Percentiles rank a stretch among this genome's conserved stretches.
phyloP scores from a whole-genome alignment of 1,139 yeast species.

The Meyerozyma guilliermondii region DNA sequence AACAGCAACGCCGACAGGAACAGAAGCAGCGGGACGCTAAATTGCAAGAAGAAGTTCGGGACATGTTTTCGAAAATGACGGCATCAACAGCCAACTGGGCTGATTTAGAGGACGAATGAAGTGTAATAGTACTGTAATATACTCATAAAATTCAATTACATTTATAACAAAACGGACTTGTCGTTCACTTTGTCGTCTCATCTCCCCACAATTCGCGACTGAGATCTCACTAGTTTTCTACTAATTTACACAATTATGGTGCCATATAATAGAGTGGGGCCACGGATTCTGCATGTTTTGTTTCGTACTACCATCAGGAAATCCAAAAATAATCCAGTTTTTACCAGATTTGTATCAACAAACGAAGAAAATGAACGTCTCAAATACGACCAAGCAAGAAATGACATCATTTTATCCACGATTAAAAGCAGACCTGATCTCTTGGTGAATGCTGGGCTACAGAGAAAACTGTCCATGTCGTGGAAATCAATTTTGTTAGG shows the following conservation, averaged over 20 bases:
- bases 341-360: neutral
- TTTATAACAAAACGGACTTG: no score
- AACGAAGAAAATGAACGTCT: neutral
- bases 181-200: no score
- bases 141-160: no score
- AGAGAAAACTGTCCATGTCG: slow-evolving; percentile 11
- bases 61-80: slow-evolving; percentile 27
- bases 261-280: no score
- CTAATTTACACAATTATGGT: no score
- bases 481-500: slow-evolving; percentile 19
- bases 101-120: slow-evolving; percentile 17
- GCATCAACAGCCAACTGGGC: slow-evolving; percentile 32
- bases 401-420: neutral
- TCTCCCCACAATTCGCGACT: no score
- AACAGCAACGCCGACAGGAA: slow-evolving; percentile 9
- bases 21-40: slow-evolving; percentile 15
- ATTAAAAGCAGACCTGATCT: slow-evolving; percentile 4
- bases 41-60: slow-evolving; percentile 23
- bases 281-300: neutral
- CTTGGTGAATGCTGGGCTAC: slow-evolving; percentile 5
- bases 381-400: neutral
- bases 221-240: no score
- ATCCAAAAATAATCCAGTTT: neutral
- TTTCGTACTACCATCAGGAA: neutral
- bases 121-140: neutral